These are phyloP conservation scores for Diaporthe australafricana DNA, from an alignment of 2,329 filamentous ascomycete species.

Conservation along the genomic window DNA sequence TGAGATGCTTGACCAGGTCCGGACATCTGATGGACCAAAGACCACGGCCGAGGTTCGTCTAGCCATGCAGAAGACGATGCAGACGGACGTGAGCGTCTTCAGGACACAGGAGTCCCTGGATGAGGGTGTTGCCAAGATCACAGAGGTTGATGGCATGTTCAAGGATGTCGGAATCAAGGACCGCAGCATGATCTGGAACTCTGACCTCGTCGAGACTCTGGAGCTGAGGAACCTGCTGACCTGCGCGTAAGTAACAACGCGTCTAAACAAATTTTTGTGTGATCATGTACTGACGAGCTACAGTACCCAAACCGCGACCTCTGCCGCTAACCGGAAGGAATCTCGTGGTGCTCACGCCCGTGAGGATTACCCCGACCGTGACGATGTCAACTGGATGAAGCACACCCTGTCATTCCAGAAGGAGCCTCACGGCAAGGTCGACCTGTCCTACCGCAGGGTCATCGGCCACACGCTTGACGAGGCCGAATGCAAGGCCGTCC, in stretches of 20 bases:
- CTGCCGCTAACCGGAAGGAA: constrained; percentile 95
- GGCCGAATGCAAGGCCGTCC: constrained; percentile 94
- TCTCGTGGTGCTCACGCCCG: constrained; percentile 96
- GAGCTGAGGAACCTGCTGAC: constrained; percentile 96
- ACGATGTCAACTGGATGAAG: constrained; percentile 99
- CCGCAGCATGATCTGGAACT: constrained; percentile 99
- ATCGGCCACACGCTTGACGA: constrained; percentile 88
- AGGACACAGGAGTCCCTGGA: constrained; percentile 93
- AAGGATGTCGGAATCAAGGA: constrained; percentile 93
- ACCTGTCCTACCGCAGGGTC: constrained; percentile 88
- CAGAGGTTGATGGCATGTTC: constrained; percentile 83
- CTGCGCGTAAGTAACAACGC: constrained; percentile 80
- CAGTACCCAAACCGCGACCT: constrained; percentile 88
- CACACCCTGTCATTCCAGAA: constrained; percentile 98
- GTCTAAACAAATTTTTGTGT: not conserved
- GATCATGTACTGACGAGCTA: constrained; percentile 39
- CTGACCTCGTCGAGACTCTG: constrained; percentile 94
- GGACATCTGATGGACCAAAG: constrained; percentile 86
- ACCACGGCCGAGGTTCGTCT: constrained; percentile 88
- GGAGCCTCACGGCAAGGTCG: constrained; percentile 86
- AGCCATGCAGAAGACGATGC: constrained; percentile 98
- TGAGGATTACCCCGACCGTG: constrained; percentile 95
- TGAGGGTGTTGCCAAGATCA: constrained; percentile 91
- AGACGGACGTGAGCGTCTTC: constrained; percentile 97
- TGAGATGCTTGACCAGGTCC: constrained; percentile 84